Evolutionary conservation across 1,139 yeast genomes (phyloP).

Genomic region (Wickerhamomyces sp.): DNA sequence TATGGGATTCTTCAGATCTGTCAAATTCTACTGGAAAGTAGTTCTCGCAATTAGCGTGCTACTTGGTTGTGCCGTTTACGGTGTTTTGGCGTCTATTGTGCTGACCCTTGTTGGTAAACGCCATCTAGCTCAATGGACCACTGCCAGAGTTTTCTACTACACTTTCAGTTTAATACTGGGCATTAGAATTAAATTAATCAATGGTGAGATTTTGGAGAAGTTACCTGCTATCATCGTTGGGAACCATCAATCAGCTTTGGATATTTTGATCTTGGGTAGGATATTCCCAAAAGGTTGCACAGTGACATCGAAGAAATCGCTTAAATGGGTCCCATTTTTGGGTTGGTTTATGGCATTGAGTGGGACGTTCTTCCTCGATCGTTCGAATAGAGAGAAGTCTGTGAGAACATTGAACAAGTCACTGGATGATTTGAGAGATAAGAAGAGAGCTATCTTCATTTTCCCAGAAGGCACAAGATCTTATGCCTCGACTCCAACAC

Average conservation of each 20-base stretch:
- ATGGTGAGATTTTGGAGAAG: conserved; percentile 47
- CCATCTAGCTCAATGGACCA: conserved; percentile 81
- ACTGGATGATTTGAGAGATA: conserved; percentile 48
- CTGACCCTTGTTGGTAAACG: conserved; percentile 68
- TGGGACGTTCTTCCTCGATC: conserved; percentile 87
- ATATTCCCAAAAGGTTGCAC: conserved; percentile 86
- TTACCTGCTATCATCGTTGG: conserved; percentile 79
- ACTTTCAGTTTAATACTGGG: conserved; percentile 60
- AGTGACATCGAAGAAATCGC: conserved; percentile 85
- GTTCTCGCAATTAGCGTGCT: conserved; percentile 47
- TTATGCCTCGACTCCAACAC: conserved; percentile 54
- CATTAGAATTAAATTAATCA: conserved; percentile 60
- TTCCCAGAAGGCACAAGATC: conserved; percentile 98
- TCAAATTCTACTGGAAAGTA: conserved; percentile 53
- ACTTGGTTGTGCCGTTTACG: conserved; percentile 62
- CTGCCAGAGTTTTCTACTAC: conserved; percentile 76
- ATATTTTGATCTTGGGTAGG: conserved; percentile 72
- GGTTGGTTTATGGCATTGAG: conserved; percentile 96
- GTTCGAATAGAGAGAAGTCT: conserved; percentile 75
- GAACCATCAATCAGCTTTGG: conserved; percentile 91
- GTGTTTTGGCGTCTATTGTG: conserved; percentile 69
- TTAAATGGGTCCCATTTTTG: conserved; percentile 82
- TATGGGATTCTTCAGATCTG: conserved; percentile 22
- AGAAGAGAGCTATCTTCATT: conserved; percentile 71
- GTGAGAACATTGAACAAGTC: conserved; percentile 70